Conservation (phyloP, 2,329 filamentous ascomycete genomes). For the Rugonectria rugulosa region DNA sequence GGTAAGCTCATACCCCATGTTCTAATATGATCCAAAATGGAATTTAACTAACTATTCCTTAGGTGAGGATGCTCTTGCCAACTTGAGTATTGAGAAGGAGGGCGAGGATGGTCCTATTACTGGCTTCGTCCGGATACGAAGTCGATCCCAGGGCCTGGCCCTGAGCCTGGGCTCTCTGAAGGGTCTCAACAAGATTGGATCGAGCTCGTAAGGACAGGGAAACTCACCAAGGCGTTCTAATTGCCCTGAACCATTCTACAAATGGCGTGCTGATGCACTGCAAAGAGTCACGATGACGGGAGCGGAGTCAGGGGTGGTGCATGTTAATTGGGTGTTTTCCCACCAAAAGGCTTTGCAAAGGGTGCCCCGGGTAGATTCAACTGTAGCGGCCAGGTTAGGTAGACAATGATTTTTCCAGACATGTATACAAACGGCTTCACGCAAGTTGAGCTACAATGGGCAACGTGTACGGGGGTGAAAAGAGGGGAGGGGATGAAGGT, state of each 20-base stretch:
- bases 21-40: not conserved
- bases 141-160: slow-evolving; percentile 92
- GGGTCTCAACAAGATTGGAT: slow-evolving; percentile 83
- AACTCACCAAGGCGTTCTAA: slow-evolving; percentile 14
- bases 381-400: slow-evolving; percentile 40
- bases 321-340: slow-evolving; percentile 43
- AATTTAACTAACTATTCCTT: slow-evolving; percentile 34
- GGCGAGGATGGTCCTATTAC: slow-evolving; percentile 94
- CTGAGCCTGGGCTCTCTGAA: slow-evolving; percentile 94
- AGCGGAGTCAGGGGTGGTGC: slow-evolving; percentile 43
- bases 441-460: slow-evolving; percentile 5
- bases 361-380: slow-evolving; percentile 39
- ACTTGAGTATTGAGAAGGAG: slow-evolving; percentile 97
- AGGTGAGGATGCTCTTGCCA: slow-evolving; percentile 98
- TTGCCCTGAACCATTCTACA: slow-evolving; percentile 21
- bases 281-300: slow-evolving; percentile 39
- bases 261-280: slow-evolving; percentile 30
- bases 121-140: slow-evolving; percentile 97
- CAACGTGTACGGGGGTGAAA: slow-evolving; percentile 3
- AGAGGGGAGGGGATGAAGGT: not conserved
- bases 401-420: slow-evolving; percentile 39
- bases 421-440: slow-evolving; percentile 29
- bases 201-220: slow-evolving; percentile 38
- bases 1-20: slow-evolving; percentile 74
- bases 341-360: slow-evolving; percentile 42